Conservation (phyloP, 2,329 filamentous ascomycete genomes). For the Exserohilum turcica region DNA sequence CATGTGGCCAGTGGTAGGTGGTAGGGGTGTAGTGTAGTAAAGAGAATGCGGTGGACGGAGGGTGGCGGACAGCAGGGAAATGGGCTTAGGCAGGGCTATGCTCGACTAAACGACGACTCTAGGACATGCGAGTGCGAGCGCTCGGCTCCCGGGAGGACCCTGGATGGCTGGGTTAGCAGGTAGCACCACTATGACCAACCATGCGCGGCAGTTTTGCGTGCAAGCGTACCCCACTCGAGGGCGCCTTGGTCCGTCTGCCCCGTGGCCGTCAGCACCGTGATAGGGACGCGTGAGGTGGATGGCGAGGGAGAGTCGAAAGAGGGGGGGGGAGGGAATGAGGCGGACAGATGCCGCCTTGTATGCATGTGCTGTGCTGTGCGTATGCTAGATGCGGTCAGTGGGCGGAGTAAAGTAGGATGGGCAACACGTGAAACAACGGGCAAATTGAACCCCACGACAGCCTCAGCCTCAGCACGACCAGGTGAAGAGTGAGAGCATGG, state of each 20-base stretch:
- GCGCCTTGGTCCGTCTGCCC: background rate
- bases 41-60: constrained; percentile 2
- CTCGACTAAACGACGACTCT: no score
- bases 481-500: no score
- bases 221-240: constrained; percentile 9
- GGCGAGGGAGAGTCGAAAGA: background rate
- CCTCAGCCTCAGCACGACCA: no score
- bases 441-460: constrained; percentile 4
- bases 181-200: background rate
- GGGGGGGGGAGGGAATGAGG: background rate
- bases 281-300: background rate
- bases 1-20: no score
- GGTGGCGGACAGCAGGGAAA: constrained; percentile 1
- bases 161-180: constrained; percentile 10
- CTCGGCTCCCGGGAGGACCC: constrained; percentile 11
- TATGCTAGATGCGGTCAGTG: no score
- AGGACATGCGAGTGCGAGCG: no score
- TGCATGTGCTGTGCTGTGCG: background rate
- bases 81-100: constrained; percentile 15
- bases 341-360: background rate
- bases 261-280: constrained; percentile 3
- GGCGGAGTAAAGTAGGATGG: constrained; percentile 7
- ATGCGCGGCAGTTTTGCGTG: constrained; percentile 3
- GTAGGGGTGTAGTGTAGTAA: no score
- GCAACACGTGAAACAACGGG: constrained; percentile 5